Base-by-base conservation (phyloP, 2,329 filamentous ascomycete genomes). In the Lasiodiplodia gonubiensis region DNA sequence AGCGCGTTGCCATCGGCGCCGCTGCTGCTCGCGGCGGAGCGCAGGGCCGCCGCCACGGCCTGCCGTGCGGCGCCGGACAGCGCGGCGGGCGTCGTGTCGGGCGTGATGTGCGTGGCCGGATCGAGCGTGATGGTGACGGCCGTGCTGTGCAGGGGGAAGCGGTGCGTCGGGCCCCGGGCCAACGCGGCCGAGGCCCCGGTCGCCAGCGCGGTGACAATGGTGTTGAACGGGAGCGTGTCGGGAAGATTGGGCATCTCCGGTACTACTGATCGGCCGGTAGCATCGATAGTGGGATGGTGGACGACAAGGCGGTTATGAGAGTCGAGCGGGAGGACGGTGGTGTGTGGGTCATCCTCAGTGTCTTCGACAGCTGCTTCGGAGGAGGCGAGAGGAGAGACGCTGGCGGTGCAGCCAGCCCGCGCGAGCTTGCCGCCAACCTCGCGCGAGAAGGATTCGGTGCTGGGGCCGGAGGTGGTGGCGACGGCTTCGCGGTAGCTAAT, bases 401-500 rank as follows among this genome's bases (percentile, higher is more conserved):
- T 80, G 8, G 86, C 93, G 0, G 86, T 89, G 75, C 93, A 96
- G 2, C 87, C 87, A 3, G 92, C 94, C 76, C 89, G 93, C 10
- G 92, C 91, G 52, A 87, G 82, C 74, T 93, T 94, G 53, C 93
- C 92, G 7, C 91, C 92, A 23, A 97, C 88, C 4, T 91, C 88
- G 52, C 89, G 90, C 72, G 97, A 93, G 74, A 93, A 93, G 4
- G 89, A 81, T 64, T 86, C 86, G 27, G 85, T 87, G 46, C 89
- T 85, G 0, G 86, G 80, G 0, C 77, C 76, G 0, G 89, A 90
- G 0, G 84, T 73, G 3, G 82, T 81, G 0, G 88, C 87, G 11
- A 95, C 82, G 57, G 89, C 90, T 80, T 99, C 95, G 66, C 96
- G 90, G 80, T 98, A 99, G 71, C 96, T 93, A 69, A 99, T 97